Conservation (phyloP, 2,329 filamentous ascomycete genomes). For the Didymella sp. region DNA sequence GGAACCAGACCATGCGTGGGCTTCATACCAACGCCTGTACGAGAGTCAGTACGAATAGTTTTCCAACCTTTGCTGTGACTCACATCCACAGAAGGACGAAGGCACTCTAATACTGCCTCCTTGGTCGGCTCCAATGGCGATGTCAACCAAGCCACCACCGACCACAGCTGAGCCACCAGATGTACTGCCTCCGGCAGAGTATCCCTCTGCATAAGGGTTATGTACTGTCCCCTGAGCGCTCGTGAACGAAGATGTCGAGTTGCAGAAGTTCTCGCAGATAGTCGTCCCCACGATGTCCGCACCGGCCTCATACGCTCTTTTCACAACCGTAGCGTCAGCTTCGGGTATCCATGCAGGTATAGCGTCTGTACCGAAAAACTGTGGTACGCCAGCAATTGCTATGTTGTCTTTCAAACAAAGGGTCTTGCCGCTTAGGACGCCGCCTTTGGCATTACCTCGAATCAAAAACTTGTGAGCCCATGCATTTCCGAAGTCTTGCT, state of each 20-base stretch:
- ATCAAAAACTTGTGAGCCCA: constrained; percentile 62
- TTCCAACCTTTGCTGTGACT: constrained; percentile 1
- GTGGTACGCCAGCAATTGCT: constrained; percentile 61
- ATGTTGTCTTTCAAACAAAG: constrained; percentile 64
- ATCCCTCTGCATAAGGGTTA: constrained; percentile 55
- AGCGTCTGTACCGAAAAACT: constrained; percentile 61
- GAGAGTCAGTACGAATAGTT: background rate
- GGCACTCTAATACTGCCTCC: constrained; percentile 51
- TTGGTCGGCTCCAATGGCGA: constrained; percentile 51
- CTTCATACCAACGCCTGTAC: constrained; percentile 43
- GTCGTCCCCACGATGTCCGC: constrained; percentile 60
- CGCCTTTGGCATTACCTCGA: constrained; percentile 36
- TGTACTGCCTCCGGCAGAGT: constrained; percentile 58
- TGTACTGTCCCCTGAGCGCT: constrained; percentile 50
- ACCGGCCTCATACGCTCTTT: constrained; percentile 59
- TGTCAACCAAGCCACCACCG: constrained; percentile 47
- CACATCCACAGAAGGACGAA: constrained; percentile 46
- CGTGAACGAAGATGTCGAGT: constrained; percentile 58
- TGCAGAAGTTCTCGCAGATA: constrained; percentile 63
- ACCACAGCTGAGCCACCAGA: constrained; percentile 56
- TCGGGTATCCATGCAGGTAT: constrained; percentile 57
- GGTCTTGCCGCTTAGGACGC: constrained; percentile 48
- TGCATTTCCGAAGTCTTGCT: constrained; percentile 54
- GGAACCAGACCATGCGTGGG: constrained; percentile 59
- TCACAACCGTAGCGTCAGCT: constrained; percentile 63